Percentiles rank a stretch among this genome's conserved stretches.
phyloP scores from a whole-genome alignment of 176 grass and related monocot genomes.

The Zea mays region Zm-B73-REFERENCE-NAM-5.0 NC_050097.1:104739501-104740000 shows the following conservation, averaged over 20 bases:
- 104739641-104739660: slow-evolving; percentile 57
- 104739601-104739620: background rate
- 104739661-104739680: slow-evolving; percentile 70
- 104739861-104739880: background rate
- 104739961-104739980: background rate
- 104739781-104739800: slow-evolving; percentile 67
- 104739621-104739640: slow-evolving; percentile 33
- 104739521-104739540: too few relatives aligned
- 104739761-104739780: slow-evolving; percentile 59
- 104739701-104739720: slow-evolving; percentile 69
- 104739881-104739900: background rate
- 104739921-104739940: background rate
- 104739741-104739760: slow-evolving; percentile 75
- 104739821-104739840: slow-evolving; percentile 55
- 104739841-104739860: slow-evolving; percentile 13
- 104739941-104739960: background rate
- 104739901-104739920: background rate
- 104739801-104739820: slow-evolving; percentile 63
- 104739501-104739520: too few relatives aligned
- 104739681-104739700: slow-evolving; percentile 62
- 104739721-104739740: slow-evolving; percentile 84
- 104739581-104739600: background rate
- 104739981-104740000: background rate
- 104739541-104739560: background rate
- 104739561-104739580: background rate